phyloP scores from a whole-genome alignment of 768 basidiomycete species.

The Melanogaster broomeanus region DNA sequence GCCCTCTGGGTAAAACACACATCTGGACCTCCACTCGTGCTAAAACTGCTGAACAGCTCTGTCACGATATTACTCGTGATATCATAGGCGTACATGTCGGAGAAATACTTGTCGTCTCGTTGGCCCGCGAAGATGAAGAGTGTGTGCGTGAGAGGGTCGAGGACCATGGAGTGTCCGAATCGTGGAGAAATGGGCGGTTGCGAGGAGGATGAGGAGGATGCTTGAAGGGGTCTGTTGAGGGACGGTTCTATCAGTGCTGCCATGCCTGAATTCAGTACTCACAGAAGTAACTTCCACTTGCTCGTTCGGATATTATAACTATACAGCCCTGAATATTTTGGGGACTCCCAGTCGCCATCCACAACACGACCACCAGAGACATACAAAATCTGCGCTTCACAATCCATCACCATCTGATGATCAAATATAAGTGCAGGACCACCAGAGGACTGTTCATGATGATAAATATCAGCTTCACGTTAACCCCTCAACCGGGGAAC shows the following conservation, averaged over 20 bases:
- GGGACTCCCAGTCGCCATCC: constrained; percentile 59
- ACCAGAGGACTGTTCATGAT: constrained; percentile 47
- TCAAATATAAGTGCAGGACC: constrained; percentile 78
- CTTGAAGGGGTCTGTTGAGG: constrained; percentile 21
- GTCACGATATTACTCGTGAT: constrained; percentile 56
- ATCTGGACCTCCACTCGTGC: constrained; percentile 62
- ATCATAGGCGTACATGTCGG: constrained; percentile 79
- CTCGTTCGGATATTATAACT: constrained; percentile 66
- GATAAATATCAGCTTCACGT: not conserved
- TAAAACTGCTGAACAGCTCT: constrained; percentile 66
- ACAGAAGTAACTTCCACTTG: constrained; percentile 74
- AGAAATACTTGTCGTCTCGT: constrained; percentile 62
- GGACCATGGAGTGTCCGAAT: constrained; percentile 81
- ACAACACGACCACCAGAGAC: constrained; percentile 76
- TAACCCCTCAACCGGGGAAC: not conserved
- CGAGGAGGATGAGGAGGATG: constrained; percentile 15
- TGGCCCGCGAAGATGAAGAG: constrained; percentile 79
- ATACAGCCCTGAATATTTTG: constrained; percentile 72
- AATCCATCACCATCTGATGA: constrained; percentile 81
- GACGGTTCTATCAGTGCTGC: not conserved
- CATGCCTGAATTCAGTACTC: constrained; percentile 25
- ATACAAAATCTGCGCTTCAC: constrained; percentile 68
- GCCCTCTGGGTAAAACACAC: constrained; percentile 76
- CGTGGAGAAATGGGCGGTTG: constrained; percentile 56
- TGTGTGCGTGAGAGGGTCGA: constrained; percentile 57